Conservation (phyloP, 2,329 filamentous ascomycete genomes). For the Fusarium napiforme region DNA sequence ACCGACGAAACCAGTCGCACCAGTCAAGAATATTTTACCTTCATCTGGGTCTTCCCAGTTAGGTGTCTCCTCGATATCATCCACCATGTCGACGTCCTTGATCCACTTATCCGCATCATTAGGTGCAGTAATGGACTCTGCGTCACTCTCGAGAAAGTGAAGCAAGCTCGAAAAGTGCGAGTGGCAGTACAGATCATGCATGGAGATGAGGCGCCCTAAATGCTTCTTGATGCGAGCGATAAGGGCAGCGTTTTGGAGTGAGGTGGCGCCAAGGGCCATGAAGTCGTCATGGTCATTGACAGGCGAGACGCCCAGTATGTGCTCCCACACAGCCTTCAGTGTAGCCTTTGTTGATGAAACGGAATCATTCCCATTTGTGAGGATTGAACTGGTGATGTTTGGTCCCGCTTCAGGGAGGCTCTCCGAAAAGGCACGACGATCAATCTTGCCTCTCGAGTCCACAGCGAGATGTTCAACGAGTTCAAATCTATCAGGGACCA, state of each 20-base stretch:
- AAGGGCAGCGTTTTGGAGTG: constrained; percentile 2
- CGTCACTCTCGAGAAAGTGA: background rate
- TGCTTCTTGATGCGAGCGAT: constrained; percentile 2
- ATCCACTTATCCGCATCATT: constrained; percentile 3
- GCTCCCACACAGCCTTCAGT: background rate
- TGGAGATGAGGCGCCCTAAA: background rate
- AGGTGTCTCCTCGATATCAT: background rate
- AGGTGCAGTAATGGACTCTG: background rate
- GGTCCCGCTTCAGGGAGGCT: background rate
- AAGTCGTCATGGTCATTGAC: background rate
- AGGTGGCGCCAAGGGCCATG: constrained; percentile 1
- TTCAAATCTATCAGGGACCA: background rate
- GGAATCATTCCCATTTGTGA: background rate
- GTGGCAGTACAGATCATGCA: constrained; percentile 8
- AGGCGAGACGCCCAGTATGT: background rate
- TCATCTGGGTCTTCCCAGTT: background rate
- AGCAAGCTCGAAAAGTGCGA: background rate
- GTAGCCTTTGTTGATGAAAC: background rate
- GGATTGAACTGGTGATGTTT: fast-evolving
- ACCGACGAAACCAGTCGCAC: background rate
- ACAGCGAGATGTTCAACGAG: background rate
- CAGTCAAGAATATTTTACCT: background rate
- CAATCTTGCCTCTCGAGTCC: background rate
- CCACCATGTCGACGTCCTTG: background rate
- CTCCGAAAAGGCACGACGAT: background rate